A percentile compares a stretch with the other conserved stretches of the same genome.
These are phyloP conservation scores for Dalbergia cultrata DNA, from an alignment of 306 rosid species.

Conservation along the genomic window DNA sequence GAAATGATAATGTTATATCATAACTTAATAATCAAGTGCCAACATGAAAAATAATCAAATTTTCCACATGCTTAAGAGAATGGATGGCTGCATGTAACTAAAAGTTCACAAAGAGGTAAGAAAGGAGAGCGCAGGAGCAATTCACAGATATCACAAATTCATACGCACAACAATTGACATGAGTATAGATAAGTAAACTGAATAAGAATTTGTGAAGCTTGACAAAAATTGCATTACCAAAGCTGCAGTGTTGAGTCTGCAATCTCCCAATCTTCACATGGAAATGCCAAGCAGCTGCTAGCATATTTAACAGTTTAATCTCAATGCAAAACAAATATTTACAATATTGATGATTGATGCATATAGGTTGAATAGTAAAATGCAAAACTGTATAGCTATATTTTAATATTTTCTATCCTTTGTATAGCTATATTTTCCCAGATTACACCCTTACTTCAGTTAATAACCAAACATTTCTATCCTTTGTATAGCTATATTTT, in stretches of 20 bases:
- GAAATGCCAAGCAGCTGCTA: conserved; percentile 93
- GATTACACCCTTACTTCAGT: conserved; percentile 17
- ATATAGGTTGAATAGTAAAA: conserved; percentile 38
- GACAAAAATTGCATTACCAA: conserved; percentile 68
- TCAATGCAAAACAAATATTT: conserved; percentile 35
- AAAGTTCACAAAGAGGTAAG: too few relatives aligned
- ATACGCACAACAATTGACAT: conserved; percentile 41
- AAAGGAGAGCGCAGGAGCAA: conserved; percentile 24
- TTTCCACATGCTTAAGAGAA: conserved; percentile 13
- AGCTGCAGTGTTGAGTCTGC: conserved; percentile 94
- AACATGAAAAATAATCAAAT: conserved; percentile 31
- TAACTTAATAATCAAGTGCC: conserved; percentile 29
- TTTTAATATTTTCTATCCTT: too few relatives aligned
- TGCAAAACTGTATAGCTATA: conserved; percentile 15
- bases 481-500: conserved; percentile 19
- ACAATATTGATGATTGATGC: conserved; percentile 43
- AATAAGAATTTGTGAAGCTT: conserved; percentile 31
- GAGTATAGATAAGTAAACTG: conserved; percentile 22
- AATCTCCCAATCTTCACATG: conserved; percentile 96
- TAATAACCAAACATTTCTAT: conserved; percentile 33
- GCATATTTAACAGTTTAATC: conserved; percentile 47
- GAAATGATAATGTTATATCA: conserved; percentile 22
- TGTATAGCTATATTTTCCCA: too few relatives aligned
- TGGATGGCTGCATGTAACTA: conserved; percentile 6
- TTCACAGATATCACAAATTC: conserved; percentile 31